These are phyloP conservation scores for Colletotrichum sp. DNA, from an alignment of 2,329 filamentous ascomycete species.

Conservation along the genomic window DNA sequence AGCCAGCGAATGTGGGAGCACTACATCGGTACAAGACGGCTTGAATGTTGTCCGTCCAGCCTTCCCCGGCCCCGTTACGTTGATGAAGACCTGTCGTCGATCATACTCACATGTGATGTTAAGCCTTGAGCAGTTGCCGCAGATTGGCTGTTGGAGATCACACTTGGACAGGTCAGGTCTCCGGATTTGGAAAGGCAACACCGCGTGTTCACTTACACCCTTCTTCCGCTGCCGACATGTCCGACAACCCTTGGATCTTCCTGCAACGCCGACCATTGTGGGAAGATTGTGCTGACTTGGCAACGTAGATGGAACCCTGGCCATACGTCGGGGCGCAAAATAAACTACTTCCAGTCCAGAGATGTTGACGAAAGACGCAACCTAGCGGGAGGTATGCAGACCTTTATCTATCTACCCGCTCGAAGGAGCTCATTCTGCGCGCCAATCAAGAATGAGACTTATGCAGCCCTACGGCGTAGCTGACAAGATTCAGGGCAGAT, in stretches of 20 bases:
- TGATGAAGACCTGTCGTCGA: constrained; percentile 16
- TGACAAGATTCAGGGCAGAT: background rate
- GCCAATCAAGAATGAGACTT: background rate
- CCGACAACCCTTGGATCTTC: constrained; percentile 18
- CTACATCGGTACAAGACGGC: background rate
- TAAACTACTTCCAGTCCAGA: background rate
- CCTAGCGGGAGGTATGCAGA: background rate
- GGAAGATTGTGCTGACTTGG: background rate
- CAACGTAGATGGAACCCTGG: background rate
- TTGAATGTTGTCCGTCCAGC: background rate
- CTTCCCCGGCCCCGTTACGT: background rate
- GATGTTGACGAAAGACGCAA: background rate
- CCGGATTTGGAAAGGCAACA: background rate
- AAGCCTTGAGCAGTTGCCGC: constrained; percentile 14
- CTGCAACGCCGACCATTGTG: constrained; percentile 21
- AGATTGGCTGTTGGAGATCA: constrained; percentile 13
- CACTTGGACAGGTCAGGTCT: background rate
- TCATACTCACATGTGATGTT: constrained; percentile 12
- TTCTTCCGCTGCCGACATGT: constrained; percentile 21
- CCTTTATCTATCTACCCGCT: background rate
- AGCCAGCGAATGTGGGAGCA: constrained; percentile 1
- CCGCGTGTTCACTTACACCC: constrained; percentile 7
- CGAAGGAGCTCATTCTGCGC: background rate
- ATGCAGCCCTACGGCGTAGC: background rate
- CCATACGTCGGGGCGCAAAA: background rate